phyloP scores from a whole-genome alignment of 306 rosid genomes.

The Corylus heterophylla region DNA sequence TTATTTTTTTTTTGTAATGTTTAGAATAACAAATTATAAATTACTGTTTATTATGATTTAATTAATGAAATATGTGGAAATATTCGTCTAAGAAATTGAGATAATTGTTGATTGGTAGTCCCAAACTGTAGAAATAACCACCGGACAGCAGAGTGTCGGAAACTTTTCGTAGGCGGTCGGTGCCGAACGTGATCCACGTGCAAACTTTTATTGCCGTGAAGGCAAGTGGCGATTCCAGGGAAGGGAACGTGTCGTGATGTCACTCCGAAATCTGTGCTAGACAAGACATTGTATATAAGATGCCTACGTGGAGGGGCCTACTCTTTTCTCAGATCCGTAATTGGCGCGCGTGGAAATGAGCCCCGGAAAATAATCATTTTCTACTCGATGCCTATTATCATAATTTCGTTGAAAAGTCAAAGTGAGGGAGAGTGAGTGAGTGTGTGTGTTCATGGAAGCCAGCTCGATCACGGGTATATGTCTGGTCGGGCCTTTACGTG shows the following conservation, averaged over 20 bases:
- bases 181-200: too few species aligned
- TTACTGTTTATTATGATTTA: too few species aligned
- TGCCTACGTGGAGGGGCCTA: neutral
- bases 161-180: too few species aligned
- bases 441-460: conserved; percentile 4
- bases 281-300: neutral
- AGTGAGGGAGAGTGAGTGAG: neutral
- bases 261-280: neutral
- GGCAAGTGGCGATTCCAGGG: too few species aligned
- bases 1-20: too few species aligned
- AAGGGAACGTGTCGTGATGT: neutral
- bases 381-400: neutral
- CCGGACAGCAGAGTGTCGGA: too few species aligned
- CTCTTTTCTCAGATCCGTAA: neutral
- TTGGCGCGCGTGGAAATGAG: conserved; percentile 7
- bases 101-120: too few species aligned
- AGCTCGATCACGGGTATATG: conserved; percentile 1
- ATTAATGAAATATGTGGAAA: too few species aligned
- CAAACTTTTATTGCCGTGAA: too few species aligned
- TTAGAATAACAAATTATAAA: too few species aligned
- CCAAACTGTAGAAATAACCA: too few species aligned
- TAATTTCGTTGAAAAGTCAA: conserved; percentile 26
- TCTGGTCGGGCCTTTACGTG: neutral
- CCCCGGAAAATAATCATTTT: neutral
- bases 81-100: too few species aligned